Evolutionary conservation across 108 stramenopile species (phyloP).

Genomic region (Cyclotella kingstonii): DNA sequence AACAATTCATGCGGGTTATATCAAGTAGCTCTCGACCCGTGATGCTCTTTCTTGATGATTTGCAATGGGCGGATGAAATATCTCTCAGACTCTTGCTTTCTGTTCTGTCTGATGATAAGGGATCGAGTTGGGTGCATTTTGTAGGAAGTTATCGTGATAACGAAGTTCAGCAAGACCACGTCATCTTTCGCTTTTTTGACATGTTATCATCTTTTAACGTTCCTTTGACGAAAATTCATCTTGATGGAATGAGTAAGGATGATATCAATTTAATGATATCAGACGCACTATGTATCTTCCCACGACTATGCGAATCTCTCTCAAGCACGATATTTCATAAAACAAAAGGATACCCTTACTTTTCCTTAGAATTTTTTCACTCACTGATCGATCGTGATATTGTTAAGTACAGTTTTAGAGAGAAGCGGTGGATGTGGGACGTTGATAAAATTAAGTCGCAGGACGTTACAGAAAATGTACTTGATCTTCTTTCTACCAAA

Average conservation of each 20-base stretch:
- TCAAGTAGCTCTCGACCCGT: conserved; percentile 22
- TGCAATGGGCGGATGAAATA: conserved; percentile 39
- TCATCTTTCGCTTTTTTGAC: conserved; percentile 11
- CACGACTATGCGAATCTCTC: conserved; percentile 26
- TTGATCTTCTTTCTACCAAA: conserved; percentile 35
- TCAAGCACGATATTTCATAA: conserved; percentile 19
- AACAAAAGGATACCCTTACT: conserved; percentile 36
- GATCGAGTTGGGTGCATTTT: conserved; percentile 30
- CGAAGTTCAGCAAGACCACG: conserved; percentile 14
- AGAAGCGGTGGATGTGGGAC: conserved; percentile 33
- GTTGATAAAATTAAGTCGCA: conserved; percentile 9
- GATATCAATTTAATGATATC: conserved; percentile 40
- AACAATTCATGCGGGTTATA: conserved; percentile 25
- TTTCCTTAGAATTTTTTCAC: conserved; percentile 21
- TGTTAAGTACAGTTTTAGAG: conserved; percentile 10
- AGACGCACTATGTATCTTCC: conserved; percentile 27
- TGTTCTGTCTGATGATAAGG: conserved; percentile 23
- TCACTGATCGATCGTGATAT: conserved; percentile 17
- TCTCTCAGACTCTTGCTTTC: conserved; percentile 18
- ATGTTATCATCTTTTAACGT: conserved; percentile 8
- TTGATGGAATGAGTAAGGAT: conserved; percentile 17
- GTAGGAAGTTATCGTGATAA: conserved; percentile 37
- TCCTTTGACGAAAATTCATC: conserved; percentile 9
- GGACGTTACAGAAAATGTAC: conserved; percentile 42
- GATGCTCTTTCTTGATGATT: conserved; percentile 45